These are phyloP conservation scores for Fusarium acutatum DNA, from an alignment of 2,329 filamentous ascomycete species.

Conservation along the genomic window DNA sequence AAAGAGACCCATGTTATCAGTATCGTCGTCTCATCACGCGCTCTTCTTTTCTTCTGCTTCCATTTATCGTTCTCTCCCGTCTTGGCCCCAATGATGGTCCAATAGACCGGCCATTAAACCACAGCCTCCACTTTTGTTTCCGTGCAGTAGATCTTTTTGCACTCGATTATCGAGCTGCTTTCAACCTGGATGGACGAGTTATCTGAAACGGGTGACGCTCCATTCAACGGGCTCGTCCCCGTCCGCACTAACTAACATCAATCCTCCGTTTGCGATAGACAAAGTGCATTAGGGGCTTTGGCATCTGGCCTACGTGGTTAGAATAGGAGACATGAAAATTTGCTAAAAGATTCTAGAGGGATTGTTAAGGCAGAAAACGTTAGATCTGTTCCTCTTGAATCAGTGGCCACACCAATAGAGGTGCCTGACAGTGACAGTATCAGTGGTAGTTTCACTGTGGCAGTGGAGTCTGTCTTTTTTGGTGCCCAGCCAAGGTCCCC, in stretches of 20 bases:
- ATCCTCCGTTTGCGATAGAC: background rate
- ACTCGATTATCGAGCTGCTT: background rate
- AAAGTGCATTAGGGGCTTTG: background rate
- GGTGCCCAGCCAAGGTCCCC: conserved; percentile 18
- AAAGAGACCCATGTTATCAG: background rate
- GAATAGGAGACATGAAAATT: background rate
- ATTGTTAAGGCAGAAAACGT: background rate
- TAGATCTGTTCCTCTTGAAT: conserved; percentile 14
- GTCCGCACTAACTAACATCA: background rate
- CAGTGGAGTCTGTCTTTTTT: conserved; percentile 24
- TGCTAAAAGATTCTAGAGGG: background rate
- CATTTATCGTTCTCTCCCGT: background rate
- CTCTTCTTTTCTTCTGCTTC: conserved; percentile 11
- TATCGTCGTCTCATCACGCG: background rate
- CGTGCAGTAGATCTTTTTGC: background rate
- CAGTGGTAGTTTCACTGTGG: conserved; percentile 13
- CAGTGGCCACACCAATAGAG: background rate
- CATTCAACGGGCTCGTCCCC: background rate
- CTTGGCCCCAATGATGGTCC: conserved; percentile 11
- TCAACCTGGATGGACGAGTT: background rate
- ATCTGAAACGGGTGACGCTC: conserved; percentile 12
- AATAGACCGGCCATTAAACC: background rate
- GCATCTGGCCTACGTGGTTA: background rate
- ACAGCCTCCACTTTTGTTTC: conserved; percentile 19
- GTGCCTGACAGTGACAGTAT: conserved; percentile 3